These are phyloP conservation scores for Apiotrichum akiyoshidainum DNA, from an alignment of 1,284 basidiomycete genomes.

Conservation along the genomic window DNA sequence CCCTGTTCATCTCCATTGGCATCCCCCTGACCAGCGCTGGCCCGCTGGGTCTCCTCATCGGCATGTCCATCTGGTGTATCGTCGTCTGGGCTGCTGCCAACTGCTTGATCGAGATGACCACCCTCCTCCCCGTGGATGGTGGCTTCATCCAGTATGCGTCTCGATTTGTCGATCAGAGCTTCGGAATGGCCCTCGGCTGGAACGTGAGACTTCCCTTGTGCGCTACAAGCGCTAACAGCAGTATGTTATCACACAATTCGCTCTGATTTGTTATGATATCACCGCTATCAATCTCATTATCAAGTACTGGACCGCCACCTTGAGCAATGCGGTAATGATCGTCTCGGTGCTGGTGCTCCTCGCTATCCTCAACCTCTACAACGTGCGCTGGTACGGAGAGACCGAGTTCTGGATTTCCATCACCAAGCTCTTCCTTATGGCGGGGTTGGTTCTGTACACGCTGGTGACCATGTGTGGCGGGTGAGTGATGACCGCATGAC, in stretches of 20 bases:
- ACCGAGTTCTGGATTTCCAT: constrained; percentile 38
- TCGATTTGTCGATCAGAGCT: constrained; percentile 24
- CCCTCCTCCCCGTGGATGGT: constrained; percentile 26
- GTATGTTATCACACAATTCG: constrained; percentile 23
- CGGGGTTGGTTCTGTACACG: constrained; percentile 39
- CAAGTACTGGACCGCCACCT: constrained; percentile 27
- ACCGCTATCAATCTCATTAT: constrained; percentile 35
- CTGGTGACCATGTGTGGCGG: constrained; percentile 41
- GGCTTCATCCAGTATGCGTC: constrained; percentile 26
- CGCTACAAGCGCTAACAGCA: background rate
- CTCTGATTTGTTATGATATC: constrained; percentile 28
- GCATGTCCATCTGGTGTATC: constrained; percentile 22
- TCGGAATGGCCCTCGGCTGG: constrained; percentile 27
- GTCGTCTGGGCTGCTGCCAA: constrained; percentile 26
- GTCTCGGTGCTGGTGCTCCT: constrained; percentile 25
- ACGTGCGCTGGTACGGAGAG: constrained; percentile 30
- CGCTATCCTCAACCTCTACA: constrained; percentile 28
- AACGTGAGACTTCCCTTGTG: constrained; percentile 5
- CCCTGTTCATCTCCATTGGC: constrained; percentile 31
- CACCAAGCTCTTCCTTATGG: constrained; percentile 35
- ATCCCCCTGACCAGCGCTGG: constrained; percentile 24
- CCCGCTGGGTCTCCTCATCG: constrained; percentile 29
- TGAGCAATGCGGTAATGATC: constrained; percentile 35
- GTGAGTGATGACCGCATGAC: background rate
- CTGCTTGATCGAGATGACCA: constrained; percentile 29